Evolutionary conservation across 768 basidiomycete genomes (phyloP), one percentile per base, ranked within the genome.

Genomic region (Collybia mongolica): DNA sequence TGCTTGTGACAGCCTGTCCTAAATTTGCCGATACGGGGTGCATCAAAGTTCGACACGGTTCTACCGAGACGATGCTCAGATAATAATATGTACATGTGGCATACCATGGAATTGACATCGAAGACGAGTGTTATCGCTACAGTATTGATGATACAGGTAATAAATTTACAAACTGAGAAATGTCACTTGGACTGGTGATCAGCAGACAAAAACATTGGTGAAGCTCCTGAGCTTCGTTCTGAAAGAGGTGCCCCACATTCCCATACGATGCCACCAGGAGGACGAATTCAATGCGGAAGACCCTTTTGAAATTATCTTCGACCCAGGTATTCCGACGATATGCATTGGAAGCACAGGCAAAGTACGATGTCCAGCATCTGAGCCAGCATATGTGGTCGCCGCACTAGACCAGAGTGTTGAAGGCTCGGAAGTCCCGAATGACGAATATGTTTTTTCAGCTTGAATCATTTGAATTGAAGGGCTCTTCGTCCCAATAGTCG

Each of bases 371-470:
- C 60, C 45, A 48, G 60, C 46, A 47, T 55, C 49, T 24, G 50
- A 40, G 37, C 57, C 42, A 41, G 53, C 28, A 54, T 46, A 49
- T 15, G 65, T 56, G 14, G 61, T 59, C 28, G 28, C 60, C 18
- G 36, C 59, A 42, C 59, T 61, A 15, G 69, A 65, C 66, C 70
- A 72, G 20, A 61, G 57, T 35, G 58, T 61, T 15, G 63, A 66
- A 28, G 49, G 51, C 44, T 61, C 56, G 18, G 65, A 57, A 56
- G 61, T 37, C 58, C 65, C 48, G 56, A 73, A 54, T 41, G 70
- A 69, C 40, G 64, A 47, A 48, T 63, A 62, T 19, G 70, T 72
- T 52, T 60, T 65, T 57, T 76, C 65, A 4, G 72, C 69, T 38
- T 59, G 58, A 51, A 71, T 68, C 32, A 32, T 32, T 14, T 32